Evolutionary conservation across 2,329 filamentous ascomycete genomes (phyloP), one percentile per base, ranked within the genome.

Genomic region (Chaetomium strumarium): DNA sequence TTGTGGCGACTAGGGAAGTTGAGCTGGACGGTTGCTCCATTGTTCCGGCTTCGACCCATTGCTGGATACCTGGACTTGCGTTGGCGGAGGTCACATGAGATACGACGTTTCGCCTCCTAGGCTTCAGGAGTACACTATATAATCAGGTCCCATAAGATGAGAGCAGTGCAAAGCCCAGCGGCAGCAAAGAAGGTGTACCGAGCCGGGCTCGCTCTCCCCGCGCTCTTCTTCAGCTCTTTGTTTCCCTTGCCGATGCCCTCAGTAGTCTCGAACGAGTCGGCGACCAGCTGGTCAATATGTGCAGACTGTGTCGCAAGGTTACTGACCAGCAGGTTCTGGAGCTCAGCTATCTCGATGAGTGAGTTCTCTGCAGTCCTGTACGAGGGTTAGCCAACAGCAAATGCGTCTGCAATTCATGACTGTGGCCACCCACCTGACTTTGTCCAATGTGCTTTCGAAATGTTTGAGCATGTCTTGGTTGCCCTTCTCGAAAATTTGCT

Each of bases 401-500:
- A 31, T 20, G 5, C 3, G n/a, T 38, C 12, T 5, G 33, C 33
- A 10, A 34, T 34, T 10, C 33, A 14, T 49, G 16, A 41, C 9
- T 17, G 37, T n/a, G 38, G n/a, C 37, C 38, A 78, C 87, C 50
- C 80, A 95, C 88, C 86, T 88, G 60, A 97, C 90, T 78, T 97
- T 93, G 68, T 91, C 86, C 67, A 97, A 74, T n/a, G 88, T 90
- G 71, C 87, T 90, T 69, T 96, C 90, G 69, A 95, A 96, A 70
- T 96, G 88, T 68, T 87, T 88, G 62, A 97, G 77, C 84, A 99
- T 90, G 58, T 89, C 85, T 68, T 90, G 85, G 66, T 97, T 96
- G 66, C 95, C 91, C 70, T 90, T 81, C 61, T 92, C 91, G 72
- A 99, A 97, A 66, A 96, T 80, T 68, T 96, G 92, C 48, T 93